phyloP scores from a whole-genome alignment of 2,329 filamentous ascomycete genomes.

The Cladophialophora exuberans region DNA sequence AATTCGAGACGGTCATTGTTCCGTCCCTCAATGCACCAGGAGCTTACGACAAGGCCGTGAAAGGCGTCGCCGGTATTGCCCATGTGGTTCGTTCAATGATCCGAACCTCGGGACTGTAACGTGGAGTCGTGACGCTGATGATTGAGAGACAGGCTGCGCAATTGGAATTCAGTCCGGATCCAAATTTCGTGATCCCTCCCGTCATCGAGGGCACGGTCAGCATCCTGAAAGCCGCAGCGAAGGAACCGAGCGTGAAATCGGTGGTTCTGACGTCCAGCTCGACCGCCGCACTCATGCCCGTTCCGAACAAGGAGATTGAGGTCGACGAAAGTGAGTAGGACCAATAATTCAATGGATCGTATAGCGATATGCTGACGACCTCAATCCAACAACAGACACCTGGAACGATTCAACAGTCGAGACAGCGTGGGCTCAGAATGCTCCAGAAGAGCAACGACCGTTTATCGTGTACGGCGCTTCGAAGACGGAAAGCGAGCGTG shows the following conservation, averaged over 20 bases:
- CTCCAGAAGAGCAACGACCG: slow-evolving; percentile 35
- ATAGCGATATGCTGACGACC: neutral
- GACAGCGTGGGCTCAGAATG: slow-evolving; percentile 40
- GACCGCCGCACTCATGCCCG: slow-evolving; percentile 1
- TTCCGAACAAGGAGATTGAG: neutral
- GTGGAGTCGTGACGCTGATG: too few relatives aligned
- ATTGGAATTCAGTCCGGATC: slow-evolving; percentile 35
- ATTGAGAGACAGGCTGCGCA: neutral
- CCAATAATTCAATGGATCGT: neutral
- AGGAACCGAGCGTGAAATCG: slow-evolving; percentile 36
- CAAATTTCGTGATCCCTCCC: slow-evolving; percentile 44
- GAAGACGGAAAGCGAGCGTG: slow-evolving; percentile 44
- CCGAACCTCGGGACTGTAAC: too few relatives aligned
- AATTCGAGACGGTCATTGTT: neutral
- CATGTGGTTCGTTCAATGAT: neutral
- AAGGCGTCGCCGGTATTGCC: neutral
- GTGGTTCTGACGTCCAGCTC: slow-evolving; percentile 10
- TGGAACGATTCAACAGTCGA: slow-evolving; percentile 43
- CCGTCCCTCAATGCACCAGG: neutral
- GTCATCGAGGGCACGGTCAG: neutral
- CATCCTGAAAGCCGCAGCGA: slow-evolving; percentile 11
- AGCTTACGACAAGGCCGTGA: neutral
- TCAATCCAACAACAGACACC: slow-evolving; percentile 25
- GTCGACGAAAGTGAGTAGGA: neutral
- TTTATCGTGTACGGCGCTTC: slow-evolving; percentile 43